phyloP scores from a whole-genome alignment of 2,329 filamentous ascomycete genomes.

The Eutypa lata region DNA sequence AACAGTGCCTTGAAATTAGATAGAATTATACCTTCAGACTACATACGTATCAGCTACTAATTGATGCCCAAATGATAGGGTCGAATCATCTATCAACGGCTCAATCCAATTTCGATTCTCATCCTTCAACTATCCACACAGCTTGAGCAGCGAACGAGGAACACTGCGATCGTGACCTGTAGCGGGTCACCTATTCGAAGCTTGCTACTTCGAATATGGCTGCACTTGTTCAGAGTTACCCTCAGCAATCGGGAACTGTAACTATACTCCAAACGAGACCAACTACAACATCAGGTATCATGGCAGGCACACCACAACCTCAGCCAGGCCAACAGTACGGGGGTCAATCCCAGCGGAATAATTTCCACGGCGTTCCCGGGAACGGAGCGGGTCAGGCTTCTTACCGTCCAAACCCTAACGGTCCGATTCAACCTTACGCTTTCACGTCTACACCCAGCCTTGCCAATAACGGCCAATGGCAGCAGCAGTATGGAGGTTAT shows the following conservation, averaged over 20 bases:
- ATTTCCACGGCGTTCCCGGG: constrained; percentile 48
- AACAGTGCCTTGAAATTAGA: background rate
- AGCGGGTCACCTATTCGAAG: constrained; percentile 9
- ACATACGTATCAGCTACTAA: background rate
- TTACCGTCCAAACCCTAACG: constrained; percentile 53
- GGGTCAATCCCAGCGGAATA: constrained; percentile 46
- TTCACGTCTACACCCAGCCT: constrained; percentile 70
- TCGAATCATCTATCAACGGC: background rate
- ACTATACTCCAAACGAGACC: constrained; percentile 75
- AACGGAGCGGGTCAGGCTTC: constrained; percentile 38
- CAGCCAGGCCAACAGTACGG: constrained; percentile 51
- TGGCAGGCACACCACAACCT: constrained; percentile 45
- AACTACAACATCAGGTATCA: constrained; percentile 60
- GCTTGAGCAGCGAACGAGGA: constrained; percentile 11
- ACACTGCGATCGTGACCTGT: constrained; percentile 14
- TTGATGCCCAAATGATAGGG: background rate
- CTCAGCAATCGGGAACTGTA: constrained; percentile 70
- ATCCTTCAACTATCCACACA: constrained; percentile 2
- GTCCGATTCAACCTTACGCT: constrained; percentile 72
- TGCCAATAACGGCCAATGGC: constrained; percentile 51
- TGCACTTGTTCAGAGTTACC: constrained; percentile 78
- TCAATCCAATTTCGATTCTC: background rate
- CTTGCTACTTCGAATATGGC: constrained; percentile 57
- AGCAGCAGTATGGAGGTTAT: constrained; percentile 43
- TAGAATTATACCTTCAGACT: background rate